These are phyloP conservation scores for Ascochyta viciae-villosae DNA, from an alignment of 2,329 filamentous ascomycete genomes.

Conservation along the genomic window DNA sequence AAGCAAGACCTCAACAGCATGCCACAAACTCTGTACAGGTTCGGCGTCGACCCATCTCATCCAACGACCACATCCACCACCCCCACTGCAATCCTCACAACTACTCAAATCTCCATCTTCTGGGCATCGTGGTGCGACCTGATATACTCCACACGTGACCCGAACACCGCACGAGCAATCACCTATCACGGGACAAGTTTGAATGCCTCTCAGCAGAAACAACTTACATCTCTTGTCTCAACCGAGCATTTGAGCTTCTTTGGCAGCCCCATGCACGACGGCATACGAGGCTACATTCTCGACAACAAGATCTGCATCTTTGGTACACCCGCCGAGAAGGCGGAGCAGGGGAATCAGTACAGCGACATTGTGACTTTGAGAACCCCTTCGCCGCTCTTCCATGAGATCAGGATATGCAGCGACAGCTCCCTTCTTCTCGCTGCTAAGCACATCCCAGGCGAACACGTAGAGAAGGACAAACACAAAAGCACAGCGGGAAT, in stretches of 20 bases:
- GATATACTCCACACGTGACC: slow-evolving; percentile 13
- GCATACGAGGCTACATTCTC: slow-evolving; percentile 27
- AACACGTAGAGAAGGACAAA: background rate
- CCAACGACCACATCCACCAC: background rate
- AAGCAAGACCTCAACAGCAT: background rate
- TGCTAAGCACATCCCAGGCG: background rate
- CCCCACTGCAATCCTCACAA: slow-evolving; percentile 6
- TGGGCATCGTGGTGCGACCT: slow-evolving; percentile 46
- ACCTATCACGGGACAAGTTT: slow-evolving; percentile 34
- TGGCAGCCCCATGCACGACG: slow-evolving; percentile 30
- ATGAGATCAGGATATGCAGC: slow-evolving; percentile 1
- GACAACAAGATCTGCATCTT: slow-evolving; percentile 18
- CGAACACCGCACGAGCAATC: slow-evolving; percentile 1
- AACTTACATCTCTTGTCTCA: background rate
- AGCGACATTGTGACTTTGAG: background rate
- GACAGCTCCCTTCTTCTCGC: background rate
- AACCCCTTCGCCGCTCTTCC: background rate
- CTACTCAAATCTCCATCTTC: background rate
- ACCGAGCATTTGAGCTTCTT: slow-evolving; percentile 20
- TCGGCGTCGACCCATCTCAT: slow-evolving; percentile 6
- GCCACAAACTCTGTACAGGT: slow-evolving; percentile 7
- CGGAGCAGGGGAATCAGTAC: background rate
- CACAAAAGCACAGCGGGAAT: background rate
- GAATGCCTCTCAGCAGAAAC: slow-evolving; percentile 9
- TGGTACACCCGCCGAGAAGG: slow-evolving; percentile 13